Evolutionary conservation across 2,329 filamentous ascomycete genomes (phyloP).

Genomic region (Colletotrichum sp.): DNA sequence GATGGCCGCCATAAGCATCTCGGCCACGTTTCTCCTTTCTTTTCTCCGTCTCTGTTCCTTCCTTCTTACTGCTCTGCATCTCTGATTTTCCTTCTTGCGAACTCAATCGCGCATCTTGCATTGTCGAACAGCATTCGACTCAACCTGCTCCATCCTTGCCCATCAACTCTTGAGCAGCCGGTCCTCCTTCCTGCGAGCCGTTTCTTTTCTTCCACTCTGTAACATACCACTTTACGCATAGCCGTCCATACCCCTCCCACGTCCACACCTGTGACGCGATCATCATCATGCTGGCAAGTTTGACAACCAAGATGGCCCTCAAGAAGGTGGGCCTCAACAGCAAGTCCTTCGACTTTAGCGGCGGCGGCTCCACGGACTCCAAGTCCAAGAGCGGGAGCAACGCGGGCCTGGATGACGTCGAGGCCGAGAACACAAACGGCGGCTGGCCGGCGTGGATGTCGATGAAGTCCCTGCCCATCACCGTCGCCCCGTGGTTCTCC

Average conservation of each 20-base stretch:
- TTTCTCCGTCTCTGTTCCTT: not conserved
- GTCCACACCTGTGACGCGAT: not conserved
- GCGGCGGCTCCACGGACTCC: slow-evolving; percentile 32
- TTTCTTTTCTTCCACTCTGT: not conserved
- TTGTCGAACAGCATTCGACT: not conserved
- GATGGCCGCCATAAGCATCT: slow-evolving; percentile 5
- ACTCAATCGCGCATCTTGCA: slow-evolving; percentile 2
- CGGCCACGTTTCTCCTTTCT: not conserved
- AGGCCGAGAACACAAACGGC: slow-evolving; percentile 21
- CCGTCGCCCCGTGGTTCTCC: slow-evolving; percentile 58
- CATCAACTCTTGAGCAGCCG: not conserved
- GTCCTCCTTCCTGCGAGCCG: not conserved
- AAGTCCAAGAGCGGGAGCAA: slow-evolving; percentile 30
- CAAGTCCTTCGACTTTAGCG: slow-evolving; percentile 50
- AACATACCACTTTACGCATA: not conserved
- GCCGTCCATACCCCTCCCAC: not conserved
- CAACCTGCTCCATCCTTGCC: slow-evolving; percentile 11
- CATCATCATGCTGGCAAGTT: slow-evolving; percentile 56
- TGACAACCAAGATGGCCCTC: slow-evolving; percentile 64
- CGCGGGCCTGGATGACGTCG: slow-evolving; percentile 33
- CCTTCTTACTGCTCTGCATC: not conserved
- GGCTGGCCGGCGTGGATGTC: slow-evolving; percentile 55
- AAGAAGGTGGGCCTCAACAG: slow-evolving; percentile 60
- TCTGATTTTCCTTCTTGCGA: not conserved
- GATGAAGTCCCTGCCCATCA: slow-evolving; percentile 54